Percentiles rank a stretch among this genome's conserved stretches.
Evolutionary conservation across 768 basidiomycete genomes (phyloP).

Genomic region (Pleurotus sapidus): DNA sequence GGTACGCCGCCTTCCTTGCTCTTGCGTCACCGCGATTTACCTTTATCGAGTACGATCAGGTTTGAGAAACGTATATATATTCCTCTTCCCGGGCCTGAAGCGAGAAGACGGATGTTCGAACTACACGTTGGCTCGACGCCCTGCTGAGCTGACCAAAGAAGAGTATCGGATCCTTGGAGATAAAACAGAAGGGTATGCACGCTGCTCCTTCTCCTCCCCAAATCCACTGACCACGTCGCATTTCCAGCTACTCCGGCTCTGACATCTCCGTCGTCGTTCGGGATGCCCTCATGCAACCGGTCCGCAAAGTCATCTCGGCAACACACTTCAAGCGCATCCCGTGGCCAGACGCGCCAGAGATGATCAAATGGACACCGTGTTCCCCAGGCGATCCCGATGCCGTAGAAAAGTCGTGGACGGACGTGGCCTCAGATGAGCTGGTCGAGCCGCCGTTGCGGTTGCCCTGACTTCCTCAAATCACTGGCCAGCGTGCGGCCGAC

Average conservation of each 20-base stretch:
- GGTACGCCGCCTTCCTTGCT: slow-evolving; percentile 35
- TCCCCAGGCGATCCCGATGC: slow-evolving; percentile 90
- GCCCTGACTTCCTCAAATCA: slow-evolving; percentile 78
- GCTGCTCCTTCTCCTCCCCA: too few species aligned
- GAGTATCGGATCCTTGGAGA: slow-evolving; percentile 84
- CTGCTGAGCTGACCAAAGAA: slow-evolving; percentile 69
- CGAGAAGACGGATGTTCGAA: slow-evolving; percentile 93
- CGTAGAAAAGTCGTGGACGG: slow-evolving; percentile 86
- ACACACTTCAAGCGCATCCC: slow-evolving; percentile 84
- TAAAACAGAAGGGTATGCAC: slow-evolving; percentile 67
- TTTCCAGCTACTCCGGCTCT: slow-evolving; percentile 71
- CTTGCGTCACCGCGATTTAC: background rate
- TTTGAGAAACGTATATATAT: slow-evolving; percentile 99
- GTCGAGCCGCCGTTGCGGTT: slow-evolving; percentile 82
- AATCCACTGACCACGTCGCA: too few species aligned
- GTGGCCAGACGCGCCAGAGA: slow-evolving; percentile 17
- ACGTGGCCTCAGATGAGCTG: slow-evolving; percentile 83
- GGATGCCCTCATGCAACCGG: slow-evolving; percentile 98
- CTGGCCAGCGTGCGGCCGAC: slow-evolving; percentile 81
- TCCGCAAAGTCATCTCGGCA: slow-evolving; percentile 92
- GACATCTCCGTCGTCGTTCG: slow-evolving; percentile 94
- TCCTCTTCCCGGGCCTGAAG: slow-evolving; percentile 91
- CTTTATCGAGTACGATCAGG: slow-evolving; percentile 29
- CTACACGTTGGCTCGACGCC: slow-evolving; percentile 94
- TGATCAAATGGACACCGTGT: slow-evolving; percentile 86